phyloP scores from a whole-genome alignment of 768 basidiomycete species.

The Pleurotus giganteus region DNA sequence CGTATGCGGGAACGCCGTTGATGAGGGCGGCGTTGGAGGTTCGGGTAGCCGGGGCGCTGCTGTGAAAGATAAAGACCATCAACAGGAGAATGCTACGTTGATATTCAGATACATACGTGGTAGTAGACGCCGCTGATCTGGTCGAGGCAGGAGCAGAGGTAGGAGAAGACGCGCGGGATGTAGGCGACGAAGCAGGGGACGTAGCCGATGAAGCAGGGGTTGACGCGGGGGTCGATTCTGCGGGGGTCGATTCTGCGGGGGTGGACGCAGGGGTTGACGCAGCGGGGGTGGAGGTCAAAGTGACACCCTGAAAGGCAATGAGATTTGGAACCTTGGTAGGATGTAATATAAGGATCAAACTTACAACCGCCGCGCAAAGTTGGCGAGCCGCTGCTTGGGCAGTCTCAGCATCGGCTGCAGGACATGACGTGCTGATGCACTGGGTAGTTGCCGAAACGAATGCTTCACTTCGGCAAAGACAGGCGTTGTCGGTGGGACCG shows the following conservation, averaged over 20 bases:
- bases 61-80: not conserved
- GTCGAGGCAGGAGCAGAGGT: conserved; percentile 11
- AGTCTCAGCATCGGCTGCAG: conserved; percentile 38
- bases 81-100: not conserved
- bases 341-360: conserved; percentile 19
- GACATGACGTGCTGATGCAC: conserved; percentile 51
- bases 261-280: not conserved
- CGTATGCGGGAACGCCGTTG: conserved; percentile 22
- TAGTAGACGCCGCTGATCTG: conserved; percentile 8
- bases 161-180: not conserved
- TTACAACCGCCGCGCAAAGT: conserved; percentile 49
- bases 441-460: conserved; percentile 45
- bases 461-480: conserved; percentile 49
- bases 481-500: conserved; percentile 45
- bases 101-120: not conserved
- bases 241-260: conserved; percentile 12
- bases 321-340: not conserved
- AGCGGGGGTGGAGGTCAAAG: conserved; percentile 35
- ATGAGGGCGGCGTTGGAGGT: conserved; percentile 13
- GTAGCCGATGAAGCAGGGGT: conserved; percentile 14
- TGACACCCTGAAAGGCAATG: conserved; percentile 44
- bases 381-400: conserved; percentile 40
- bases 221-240: conserved; percentile 8
- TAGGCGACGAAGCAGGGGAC: conserved; percentile 3
- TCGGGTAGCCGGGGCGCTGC: not conserved